Conservation (phyloP, 805 yeast species). For the Hanseniaspora valbyensis region DNA sequence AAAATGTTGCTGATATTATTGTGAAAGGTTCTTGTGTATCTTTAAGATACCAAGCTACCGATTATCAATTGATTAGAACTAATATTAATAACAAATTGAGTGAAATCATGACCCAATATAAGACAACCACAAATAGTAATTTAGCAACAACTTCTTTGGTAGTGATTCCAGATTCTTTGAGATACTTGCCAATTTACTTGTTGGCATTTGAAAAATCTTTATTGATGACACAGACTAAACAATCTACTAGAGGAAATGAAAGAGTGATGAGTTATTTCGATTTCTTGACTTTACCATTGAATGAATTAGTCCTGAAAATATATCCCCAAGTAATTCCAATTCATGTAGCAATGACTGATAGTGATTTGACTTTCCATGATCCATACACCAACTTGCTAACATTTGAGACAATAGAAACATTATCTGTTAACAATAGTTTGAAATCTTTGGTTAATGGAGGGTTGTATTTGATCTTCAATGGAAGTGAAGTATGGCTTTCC, state of each 20-base stretch:
- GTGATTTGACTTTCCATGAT: constrained; percentile 42
- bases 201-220: constrained; percentile 59
- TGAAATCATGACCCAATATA: constrained; percentile 50
- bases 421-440: constrained; percentile 33
- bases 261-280: constrained; percentile 38
- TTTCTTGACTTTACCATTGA: constrained; percentile 40
- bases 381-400: constrained; percentile 34
- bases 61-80: constrained; percentile 39
- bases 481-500: constrained; percentile 49
- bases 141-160: constrained; percentile 44
- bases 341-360: constrained; percentile 46
- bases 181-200: constrained; percentile 55
- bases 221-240: constrained; percentile 38
- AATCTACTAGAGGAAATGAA: constrained; percentile 44
- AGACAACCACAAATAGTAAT: constrained; percentile 36
- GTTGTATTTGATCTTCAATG: constrained; percentile 67
- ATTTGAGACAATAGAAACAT: constrained; percentile 38
- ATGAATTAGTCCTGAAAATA: constrained; percentile 49
- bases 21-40: constrained; percentile 36
- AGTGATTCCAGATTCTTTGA: constrained; percentile 70
- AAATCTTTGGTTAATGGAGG: constrained; percentile 49
- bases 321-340: constrained; percentile 74
- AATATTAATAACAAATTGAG: constrained; percentile 44
- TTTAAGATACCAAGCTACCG: constrained; percentile 28
- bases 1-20: constrained; percentile 44